Conservation (phyloP, 106 monocot genomes). For the Dendrobium huoshanense region DNA sequence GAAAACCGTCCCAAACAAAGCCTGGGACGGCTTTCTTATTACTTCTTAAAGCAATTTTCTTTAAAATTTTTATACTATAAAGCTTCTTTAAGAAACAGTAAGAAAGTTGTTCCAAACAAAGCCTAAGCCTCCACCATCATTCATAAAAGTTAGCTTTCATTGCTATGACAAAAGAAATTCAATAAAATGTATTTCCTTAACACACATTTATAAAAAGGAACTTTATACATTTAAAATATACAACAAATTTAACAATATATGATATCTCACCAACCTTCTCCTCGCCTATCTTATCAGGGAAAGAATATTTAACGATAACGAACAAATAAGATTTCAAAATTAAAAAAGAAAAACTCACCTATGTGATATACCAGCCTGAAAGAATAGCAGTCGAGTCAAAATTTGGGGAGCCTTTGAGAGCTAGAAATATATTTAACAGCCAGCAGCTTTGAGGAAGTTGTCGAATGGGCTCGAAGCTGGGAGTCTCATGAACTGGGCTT, state of each 20-base stretch:
- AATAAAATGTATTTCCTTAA: background rate
- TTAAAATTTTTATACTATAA: no score
- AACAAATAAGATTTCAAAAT: background rate
- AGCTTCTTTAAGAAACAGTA: no score
- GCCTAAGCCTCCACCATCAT: background rate
- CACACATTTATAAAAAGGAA: background rate
- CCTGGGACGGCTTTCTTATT: no score
- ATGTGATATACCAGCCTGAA: background rate
- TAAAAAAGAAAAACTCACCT: background rate
- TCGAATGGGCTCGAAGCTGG: conserved; percentile 22
- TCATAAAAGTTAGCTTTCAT: background rate
- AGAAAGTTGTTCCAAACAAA: no score
- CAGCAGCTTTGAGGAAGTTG: conserved; percentile 23
- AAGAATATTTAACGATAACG: background rate
- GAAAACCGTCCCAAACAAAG: no score
- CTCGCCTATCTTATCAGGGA: background rate
- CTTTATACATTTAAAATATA: background rate
- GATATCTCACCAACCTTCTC: background rate
- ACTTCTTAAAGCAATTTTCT: no score
- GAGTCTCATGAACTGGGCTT: conserved; percentile 14
- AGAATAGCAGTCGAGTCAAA: background rate
- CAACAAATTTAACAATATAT: background rate
- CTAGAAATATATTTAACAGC: background rate
- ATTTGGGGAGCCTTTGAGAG: background rate
- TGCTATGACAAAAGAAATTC: background rate